A percentile compares a stretch with the other conserved stretches of the same genome.
Evolutionary conservation across 2,329 filamentous ascomycete genomes (phyloP).

Genomic region (Coniochaeta ligniaria): DNA sequence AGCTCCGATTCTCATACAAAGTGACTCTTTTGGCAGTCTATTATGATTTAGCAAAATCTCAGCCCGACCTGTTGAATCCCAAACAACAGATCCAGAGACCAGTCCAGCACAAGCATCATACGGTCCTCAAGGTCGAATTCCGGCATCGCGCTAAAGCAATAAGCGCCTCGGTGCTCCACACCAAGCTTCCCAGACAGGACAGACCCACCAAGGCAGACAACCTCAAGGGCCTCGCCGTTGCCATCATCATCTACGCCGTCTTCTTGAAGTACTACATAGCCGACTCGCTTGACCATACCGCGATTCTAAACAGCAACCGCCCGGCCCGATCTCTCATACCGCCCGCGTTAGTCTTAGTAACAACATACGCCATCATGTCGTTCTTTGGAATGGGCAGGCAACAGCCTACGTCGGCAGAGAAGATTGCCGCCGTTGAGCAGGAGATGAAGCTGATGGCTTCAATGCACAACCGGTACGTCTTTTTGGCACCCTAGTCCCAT

Average conservation of each 20-base stretch:
- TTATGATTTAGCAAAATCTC: too few relatives aligned
- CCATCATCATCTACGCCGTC: neutral
- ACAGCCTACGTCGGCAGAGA: conserved; percentile 90
- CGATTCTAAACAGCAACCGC: neutral
- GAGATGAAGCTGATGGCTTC: conserved; percentile 97
- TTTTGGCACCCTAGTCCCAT: neutral
- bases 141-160: neutral
- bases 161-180: neutral
- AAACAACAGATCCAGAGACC: neutral
- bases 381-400: conserved; percentile 45
- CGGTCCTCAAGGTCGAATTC: neutral
- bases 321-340: conserved; percentile 2
- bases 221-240: neutral
- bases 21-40: neutral
- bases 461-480: conserved; percentile 87
- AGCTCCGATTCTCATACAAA: neutral
- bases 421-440: conserved; percentile 91
- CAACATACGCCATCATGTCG: conserved; percentile 15
- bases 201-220: neutral
- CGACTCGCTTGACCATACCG: neutral
- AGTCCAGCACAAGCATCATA: neutral
- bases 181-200: neutral
- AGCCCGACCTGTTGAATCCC: neutral
- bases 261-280: neutral
- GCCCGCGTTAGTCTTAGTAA: neutral